A percentile compares a stretch with the other conserved stretches of the same genome.
Evolutionary conservation across 2,329 filamentous ascomycete species (phyloP).

Genomic region (Nemania sp.): DNA sequence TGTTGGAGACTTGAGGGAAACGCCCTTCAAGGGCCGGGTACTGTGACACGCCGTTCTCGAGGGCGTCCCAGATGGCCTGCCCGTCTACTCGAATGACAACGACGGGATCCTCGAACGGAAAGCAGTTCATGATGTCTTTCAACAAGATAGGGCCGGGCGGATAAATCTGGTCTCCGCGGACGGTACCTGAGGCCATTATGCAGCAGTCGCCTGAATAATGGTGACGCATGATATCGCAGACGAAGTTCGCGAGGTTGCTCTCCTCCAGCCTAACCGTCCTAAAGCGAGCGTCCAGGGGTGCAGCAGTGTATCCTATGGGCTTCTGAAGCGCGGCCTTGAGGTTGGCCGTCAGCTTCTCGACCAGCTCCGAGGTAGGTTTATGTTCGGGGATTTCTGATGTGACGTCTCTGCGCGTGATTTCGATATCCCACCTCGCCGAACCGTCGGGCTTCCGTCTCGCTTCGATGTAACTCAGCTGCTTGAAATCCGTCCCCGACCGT

Average conservation of each 20-base stretch:
- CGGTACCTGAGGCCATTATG: constrained; percentile 83
- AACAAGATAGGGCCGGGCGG: constrained; percentile 76
- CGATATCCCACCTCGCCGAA: constrained; percentile 71
- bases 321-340: constrained; percentile 79
- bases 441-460: constrained; percentile 58
- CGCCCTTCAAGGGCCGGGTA: constrained; percentile 84
- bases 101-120: constrained; percentile 90
- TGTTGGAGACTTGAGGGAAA: constrained; percentile 87
- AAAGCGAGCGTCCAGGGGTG: constrained; percentile 84
- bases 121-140: constrained; percentile 85
- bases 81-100: constrained; percentile 76
- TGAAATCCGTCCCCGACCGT: constrained; percentile 90
- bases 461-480: constrained; percentile 88
- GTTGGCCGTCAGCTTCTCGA: constrained; percentile 71
- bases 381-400: constrained; percentile 71
- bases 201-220: constrained; percentile 82
- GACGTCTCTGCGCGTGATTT: constrained; percentile 76
- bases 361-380: constrained; percentile 61
- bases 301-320: constrained; percentile 80
- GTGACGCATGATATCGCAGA: constrained; percentile 87
- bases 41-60: constrained; percentile 81
- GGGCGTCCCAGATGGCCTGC: constrained; percentile 72
- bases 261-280: constrained; percentile 77
- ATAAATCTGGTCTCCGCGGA: constrained; percentile 87
- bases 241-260: constrained; percentile 87